Conservation (phyloP, 2,329 filamentous ascomycete genomes). For the Neonectria coccinea region DNA sequence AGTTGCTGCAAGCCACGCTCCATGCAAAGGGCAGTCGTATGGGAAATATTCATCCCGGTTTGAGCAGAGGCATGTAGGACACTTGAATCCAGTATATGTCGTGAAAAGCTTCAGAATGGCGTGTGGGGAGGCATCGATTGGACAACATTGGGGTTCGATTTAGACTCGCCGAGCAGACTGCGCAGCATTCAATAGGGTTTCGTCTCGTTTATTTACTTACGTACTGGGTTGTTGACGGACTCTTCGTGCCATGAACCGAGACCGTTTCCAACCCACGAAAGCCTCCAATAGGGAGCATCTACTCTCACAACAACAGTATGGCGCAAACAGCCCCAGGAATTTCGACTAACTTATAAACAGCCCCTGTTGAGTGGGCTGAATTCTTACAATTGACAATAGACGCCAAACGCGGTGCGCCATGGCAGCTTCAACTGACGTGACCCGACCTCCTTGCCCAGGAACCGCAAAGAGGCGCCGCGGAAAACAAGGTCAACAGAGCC, state of each 20-base stretch:
- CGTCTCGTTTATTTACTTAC: neutral
- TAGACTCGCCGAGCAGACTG: neutral
- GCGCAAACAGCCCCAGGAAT: constrained; percentile 10
- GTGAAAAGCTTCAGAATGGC: neutral
- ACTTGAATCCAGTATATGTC: neutral
- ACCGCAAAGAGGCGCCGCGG: neutral
- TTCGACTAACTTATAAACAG: constrained; percentile 6
- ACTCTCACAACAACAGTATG: constrained; percentile 6
- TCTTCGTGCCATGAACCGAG: neutral
- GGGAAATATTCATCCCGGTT: no score
- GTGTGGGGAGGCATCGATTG: neutral
- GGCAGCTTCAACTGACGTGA: constrained; percentile 22
- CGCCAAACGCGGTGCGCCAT: constrained; percentile 26
- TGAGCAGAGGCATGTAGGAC: no score
- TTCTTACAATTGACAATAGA: neutral
- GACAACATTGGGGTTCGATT: neutral
- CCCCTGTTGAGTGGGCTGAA: neutral
- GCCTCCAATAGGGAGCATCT: neutral
- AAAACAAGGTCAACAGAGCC: constrained; percentile 30
- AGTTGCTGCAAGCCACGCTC: no score
- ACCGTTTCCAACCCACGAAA: neutral
- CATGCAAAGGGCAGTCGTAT: no score
- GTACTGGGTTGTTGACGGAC: neutral
- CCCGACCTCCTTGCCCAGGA: constrained; percentile 12
- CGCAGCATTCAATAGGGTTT: neutral